A percentile compares a stretch with the other conserved stretches of the same genome.
phyloP scores from a whole-genome alignment of 495 filamentous ascomycete genomes.

The Hypomontagnella submonticulosa region DNA sequence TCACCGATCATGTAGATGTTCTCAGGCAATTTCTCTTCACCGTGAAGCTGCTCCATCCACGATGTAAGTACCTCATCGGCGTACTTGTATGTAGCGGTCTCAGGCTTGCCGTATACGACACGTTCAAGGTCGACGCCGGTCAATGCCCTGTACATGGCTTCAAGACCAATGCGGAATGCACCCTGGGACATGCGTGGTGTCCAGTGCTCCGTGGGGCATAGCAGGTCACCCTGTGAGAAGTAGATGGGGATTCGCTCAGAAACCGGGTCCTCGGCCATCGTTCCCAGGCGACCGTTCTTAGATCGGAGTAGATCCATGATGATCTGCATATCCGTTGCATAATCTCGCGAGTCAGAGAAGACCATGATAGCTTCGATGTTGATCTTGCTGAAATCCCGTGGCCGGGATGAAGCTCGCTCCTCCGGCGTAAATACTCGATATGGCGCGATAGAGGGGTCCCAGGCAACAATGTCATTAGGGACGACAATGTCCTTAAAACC shows the following conservation, averaged over 20 bases:
- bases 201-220: conserved; percentile 82
- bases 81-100: conserved; percentile 82
- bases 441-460: conserved; percentile 69
- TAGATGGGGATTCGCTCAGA: conserved; percentile 77
- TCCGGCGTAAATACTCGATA: conserved; percentile 70
- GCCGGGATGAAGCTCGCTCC: conserved; percentile 66
- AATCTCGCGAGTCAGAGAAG: conserved; percentile 85
- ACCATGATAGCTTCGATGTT: conserved; percentile 87
- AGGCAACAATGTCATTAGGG: conserved; percentile 74
- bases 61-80: conserved; percentile 78
- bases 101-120: conserved; percentile 86
- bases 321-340: conserved; percentile 85
- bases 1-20: conserved; percentile 88
- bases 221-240: conserved; percentile 78
- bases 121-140: conserved; percentile 81
- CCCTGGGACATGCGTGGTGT: conserved; percentile 78
- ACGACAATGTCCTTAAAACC: conserved; percentile 74
- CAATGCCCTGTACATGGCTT: conserved; percentile 81
- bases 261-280: conserved; percentile 72
- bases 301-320: conserved; percentile 85
- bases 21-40: conserved; percentile 72
- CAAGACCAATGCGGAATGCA: conserved; percentile 78
- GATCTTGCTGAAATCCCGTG: conserved; percentile 70
- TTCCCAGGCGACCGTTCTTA: conserved; percentile 74
- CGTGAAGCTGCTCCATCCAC: conserved; percentile 82